Evolutionary conservation across 805 yeast species (phyloP).

Genomic region (Saccharomycopsis schoenii): DNA sequence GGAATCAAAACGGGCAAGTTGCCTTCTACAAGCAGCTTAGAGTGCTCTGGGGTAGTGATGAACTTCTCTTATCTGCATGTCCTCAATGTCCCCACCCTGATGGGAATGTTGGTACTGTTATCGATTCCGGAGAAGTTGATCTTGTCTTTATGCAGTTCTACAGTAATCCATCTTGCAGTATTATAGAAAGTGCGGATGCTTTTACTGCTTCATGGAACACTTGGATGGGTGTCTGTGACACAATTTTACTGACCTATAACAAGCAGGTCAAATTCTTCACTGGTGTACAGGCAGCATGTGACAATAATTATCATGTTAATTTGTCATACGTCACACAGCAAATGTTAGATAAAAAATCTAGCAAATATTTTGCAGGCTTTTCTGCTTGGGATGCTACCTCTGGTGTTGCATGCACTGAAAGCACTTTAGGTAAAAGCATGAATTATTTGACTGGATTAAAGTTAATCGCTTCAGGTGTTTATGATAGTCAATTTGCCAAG

Average conservation of each 20-base stretch:
- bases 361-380: constrained; percentile 5
- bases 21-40: constrained; percentile 34
- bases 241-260: background rate
- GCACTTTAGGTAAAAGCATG: constrained; percentile 1
- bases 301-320: constrained; percentile 2
- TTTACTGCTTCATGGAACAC: constrained; percentile 5
- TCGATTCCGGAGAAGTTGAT: constrained; percentile 40
- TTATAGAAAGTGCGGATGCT: background rate
- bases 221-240: constrained; percentile 3
- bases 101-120: constrained; percentile 31
- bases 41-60: constrained; percentile 28
- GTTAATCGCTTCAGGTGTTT: constrained; percentile 5
- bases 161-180: constrained; percentile 37
- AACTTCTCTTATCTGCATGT: constrained; percentile 49
- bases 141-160: constrained; percentile 57
- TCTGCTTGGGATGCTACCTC: constrained; percentile 14
- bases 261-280: constrained; percentile 6
- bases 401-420: constrained; percentile 4
- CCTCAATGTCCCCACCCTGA: constrained; percentile 64
- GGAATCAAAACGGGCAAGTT: constrained; percentile 36
- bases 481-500: constrained; percentile 4
- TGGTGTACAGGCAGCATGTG: constrained; percentile 7
- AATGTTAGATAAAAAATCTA: constrained; percentile 2
- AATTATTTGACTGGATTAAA: constrained; percentile 11
- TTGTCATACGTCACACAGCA: background rate